Percentiles rank a stretch among this genome's conserved stretches.
Conservation (phyloP, 176 grass and related monocot genomes). For the Aegilops bicornis region DNA sequence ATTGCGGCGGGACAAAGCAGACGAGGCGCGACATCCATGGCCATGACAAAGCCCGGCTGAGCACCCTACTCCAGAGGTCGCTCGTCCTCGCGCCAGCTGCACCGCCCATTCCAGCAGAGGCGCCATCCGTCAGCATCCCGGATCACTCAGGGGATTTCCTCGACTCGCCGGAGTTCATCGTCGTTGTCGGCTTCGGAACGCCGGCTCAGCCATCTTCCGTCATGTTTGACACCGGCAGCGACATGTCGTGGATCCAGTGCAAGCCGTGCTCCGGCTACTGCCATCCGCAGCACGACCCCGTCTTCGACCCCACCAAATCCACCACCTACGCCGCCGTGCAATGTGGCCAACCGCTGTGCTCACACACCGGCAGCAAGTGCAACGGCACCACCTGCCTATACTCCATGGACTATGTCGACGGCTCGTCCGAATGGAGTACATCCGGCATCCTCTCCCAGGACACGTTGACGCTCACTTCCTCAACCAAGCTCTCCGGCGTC, state of each 20-base stretch:
- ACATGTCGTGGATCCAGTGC: constrained; percentile 83
- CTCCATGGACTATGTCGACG: constrained; percentile 41
- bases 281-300: constrained; percentile 49
- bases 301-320: constrained; percentile 60
- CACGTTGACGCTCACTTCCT: constrained; percentile 34
- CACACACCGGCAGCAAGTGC: neutral
- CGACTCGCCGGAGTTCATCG: constrained; percentile 48
- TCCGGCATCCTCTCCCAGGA: constrained; percentile 53
- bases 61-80: neutral
- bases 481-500: constrained; percentile 28
- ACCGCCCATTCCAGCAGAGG: neutral
- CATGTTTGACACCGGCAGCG: constrained; percentile 64
- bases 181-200: constrained; percentile 58
- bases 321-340: constrained; percentile 39
- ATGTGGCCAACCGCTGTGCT: constrained; percentile 36
- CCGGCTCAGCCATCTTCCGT: constrained; percentile 34
- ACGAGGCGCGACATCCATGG: neutral
- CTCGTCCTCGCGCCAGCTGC: neutral
- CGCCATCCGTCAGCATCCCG: constrained; percentile 29
- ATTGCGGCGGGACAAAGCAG: neutral
- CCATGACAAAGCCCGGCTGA: constrained; percentile 19
- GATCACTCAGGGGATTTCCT: constrained; percentile 23
- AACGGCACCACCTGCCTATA: constrained; percentile 40
- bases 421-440: constrained; percentile 12
- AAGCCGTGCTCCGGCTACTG: constrained; percentile 47